Percentiles rank a stretch among this genome's conserved stretches.
These are phyloP conservation scores for Ophiocytium majus DNA, from an alignment of 352 stramenopile genomes.

Conservation along the genomic window DNA sequence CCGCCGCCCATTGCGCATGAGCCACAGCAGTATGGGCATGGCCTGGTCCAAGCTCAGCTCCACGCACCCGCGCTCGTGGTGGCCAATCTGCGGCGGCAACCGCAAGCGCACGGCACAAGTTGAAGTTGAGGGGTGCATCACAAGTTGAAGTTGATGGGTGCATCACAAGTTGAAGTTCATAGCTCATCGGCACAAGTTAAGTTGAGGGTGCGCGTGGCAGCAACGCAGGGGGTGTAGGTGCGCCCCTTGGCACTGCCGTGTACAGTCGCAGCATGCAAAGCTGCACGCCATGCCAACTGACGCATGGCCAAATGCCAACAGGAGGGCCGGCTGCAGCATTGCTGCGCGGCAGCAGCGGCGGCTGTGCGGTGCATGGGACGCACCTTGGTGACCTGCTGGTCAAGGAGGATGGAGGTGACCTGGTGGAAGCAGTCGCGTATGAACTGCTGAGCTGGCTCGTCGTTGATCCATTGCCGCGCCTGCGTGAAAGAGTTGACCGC, in stretches of 20 bases:
- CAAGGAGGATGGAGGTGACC: constrained; percentile 1
- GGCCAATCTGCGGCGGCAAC: constrained; percentile 16
- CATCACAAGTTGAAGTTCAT: too few relatives aligned
- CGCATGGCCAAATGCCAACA: too few relatives aligned
- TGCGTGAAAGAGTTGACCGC: constrained; percentile 11
- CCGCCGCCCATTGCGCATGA: background rate
- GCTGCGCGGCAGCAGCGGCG: background rate
- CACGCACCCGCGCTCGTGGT: background rate
- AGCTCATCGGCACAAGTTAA: background rate
- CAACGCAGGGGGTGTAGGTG: background rate
- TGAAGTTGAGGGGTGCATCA: too few relatives aligned
- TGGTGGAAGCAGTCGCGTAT: constrained; percentile 17
- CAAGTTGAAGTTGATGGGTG: too few relatives aligned
- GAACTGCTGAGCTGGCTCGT: background rate
- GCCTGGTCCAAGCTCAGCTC: background rate
- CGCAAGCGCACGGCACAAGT: too few relatives aligned
- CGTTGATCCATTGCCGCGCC: background rate
- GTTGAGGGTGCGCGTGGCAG: background rate
- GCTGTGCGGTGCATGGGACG: background rate
- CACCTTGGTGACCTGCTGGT: constrained; percentile 18
- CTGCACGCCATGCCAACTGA: too few relatives aligned
- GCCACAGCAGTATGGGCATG: background rate
- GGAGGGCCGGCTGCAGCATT: background rate
- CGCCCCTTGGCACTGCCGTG: background rate
- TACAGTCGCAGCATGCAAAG: too few relatives aligned